Base-by-base conservation (phyloP, 768 basidiomycete genomes). In the Mycena rebaudengoi region DNA sequence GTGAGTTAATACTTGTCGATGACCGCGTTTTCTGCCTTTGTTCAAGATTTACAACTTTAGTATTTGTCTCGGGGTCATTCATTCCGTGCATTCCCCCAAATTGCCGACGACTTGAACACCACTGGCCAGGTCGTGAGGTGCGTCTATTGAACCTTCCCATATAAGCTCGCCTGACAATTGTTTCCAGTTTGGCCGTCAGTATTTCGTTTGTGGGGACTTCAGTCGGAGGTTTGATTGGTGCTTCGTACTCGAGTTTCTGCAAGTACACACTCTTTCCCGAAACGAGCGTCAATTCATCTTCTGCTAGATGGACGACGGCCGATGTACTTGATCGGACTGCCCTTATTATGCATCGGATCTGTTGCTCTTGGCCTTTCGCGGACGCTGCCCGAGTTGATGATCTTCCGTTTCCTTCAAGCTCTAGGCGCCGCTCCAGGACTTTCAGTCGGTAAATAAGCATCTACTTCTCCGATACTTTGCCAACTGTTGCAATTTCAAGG, bases 351-450 rank as follows among this genome's bases (percentile, higher is more conserved):
- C 29, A 62, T 85, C 0, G 85, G 79, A 4, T 84, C 85, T 28
- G 69, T 88, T 6, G 87, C 85, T 0, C 83, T 87, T 0, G 82
- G 85, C 0, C 55, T 73, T 3, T 79, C 85, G 0, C 64, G 69
- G 1, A 76, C 68, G 35, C 70, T 84, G n/a, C 71, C 69, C 1
- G 68, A 70, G 16, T 73, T 91, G 12, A 80, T 90, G 65, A 72
- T 80, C 18, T 85, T 83, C 70, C 79, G 88, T 11, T 79, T 85
- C n/a, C 62, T 88, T 1, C 87, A 89, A 69, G 85, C 85, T 0
- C 79, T 87, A 53, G 88, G 88, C 37, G 77, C 85, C 23, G 80
- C 83, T 25, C 80, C 80, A 21, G 82, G 75, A 7, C 71, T 75
- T 69, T 83, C 77, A 39, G 78, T 78, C 54, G 88, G 77, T 16